Percentiles rank a stretch among this genome's conserved stretches.
Conservation (phyloP, 345 rosid genomes). For the Eucalyptus regnans region DNA sequence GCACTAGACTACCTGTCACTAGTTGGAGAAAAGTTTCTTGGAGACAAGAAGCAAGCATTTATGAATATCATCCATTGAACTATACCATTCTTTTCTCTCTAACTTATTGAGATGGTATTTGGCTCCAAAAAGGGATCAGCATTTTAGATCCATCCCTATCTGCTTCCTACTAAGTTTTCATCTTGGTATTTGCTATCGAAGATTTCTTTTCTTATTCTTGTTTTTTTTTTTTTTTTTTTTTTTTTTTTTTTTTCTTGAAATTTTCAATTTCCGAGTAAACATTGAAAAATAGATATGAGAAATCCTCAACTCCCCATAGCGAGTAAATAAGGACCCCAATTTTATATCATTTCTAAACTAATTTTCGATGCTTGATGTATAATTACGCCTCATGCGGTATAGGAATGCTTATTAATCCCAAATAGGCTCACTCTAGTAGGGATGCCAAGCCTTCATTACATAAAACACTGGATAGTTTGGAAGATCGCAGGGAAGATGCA, state of each 20-base stretch:
- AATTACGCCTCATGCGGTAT: not conserved
- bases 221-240: too few relatives aligned
- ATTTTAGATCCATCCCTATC: not conserved
- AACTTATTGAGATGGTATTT: not conserved
- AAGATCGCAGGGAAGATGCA: not conserved
- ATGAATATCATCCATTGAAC: not conserved
- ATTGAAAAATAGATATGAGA: not conserved
- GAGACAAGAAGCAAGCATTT: not conserved
- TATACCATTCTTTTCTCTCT: not conserved
- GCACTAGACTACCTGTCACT: not conserved
- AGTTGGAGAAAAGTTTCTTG: not conserved
- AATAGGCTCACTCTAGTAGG: not conserved
- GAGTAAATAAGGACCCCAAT: not conserved
- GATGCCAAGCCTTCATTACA: not conserved
- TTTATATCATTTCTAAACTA: not conserved
- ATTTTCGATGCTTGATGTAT: not conserved
- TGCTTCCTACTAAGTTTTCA: not conserved
- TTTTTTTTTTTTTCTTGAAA: too few relatives aligned
- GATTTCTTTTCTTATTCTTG: not conserved
- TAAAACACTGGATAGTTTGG: not conserved
- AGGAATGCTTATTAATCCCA: not conserved
- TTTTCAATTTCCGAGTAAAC: not conserved
- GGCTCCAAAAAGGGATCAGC: not conserved
- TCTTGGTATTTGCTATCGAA: not conserved
- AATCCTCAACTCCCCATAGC: not conserved